Percentiles rank a stretch among this genome's conserved stretches.
Conservation (phyloP, 2,329 filamentous ascomycete species). For the Beauveria sp. region DNA sequence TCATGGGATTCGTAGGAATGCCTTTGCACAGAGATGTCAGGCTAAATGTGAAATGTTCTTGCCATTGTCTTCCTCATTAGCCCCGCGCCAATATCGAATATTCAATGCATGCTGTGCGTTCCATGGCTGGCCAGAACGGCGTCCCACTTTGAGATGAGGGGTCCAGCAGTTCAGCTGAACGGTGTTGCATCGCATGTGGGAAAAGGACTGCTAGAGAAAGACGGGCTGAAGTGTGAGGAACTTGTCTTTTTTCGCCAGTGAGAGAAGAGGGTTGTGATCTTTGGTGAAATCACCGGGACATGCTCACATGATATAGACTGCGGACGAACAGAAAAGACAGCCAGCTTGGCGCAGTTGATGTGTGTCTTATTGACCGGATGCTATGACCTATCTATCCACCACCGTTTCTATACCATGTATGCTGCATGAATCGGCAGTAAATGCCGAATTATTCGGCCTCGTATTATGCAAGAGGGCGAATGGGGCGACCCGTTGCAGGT, state of each 20-base stretch:
- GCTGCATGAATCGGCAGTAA: neutral
- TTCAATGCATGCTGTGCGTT: neutral
- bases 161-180: neutral
- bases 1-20: neutral
- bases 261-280: too few species aligned
- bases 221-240: neutral
- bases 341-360: neutral
- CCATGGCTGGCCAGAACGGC: neutral
- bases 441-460: neutral
- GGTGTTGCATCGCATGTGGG: neutral
- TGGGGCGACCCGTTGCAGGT: neutral
- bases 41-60: too few species aligned
- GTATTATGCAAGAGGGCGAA: slow-evolving; percentile 1
- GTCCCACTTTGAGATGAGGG: neutral
- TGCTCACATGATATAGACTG: neutral
- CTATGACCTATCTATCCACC: neutral
- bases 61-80: neutral
- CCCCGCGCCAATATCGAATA: neutral
- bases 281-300: neutral
- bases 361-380: neutral
- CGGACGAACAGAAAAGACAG: neutral
- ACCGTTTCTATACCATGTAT: neutral
- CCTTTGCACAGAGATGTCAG: too few species aligned
- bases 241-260: too few species aligned
- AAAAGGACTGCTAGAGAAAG: neutral